Base-by-base conservation (phyloP, 1,139 yeast species). In the Zygosaccharomyces pseudobailii region DNA sequence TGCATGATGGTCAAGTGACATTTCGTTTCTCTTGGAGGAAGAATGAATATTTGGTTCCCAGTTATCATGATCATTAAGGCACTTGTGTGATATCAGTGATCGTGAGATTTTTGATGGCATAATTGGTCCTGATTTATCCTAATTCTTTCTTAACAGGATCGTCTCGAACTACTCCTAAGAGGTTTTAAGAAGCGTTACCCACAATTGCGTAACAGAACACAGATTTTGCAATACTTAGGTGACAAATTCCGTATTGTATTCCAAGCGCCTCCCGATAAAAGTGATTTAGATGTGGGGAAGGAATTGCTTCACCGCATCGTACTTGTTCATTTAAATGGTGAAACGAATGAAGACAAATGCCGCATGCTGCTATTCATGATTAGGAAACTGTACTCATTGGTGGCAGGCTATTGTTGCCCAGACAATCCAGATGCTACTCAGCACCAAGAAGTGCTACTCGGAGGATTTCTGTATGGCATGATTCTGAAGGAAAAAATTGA, bases 351-450 rank as follows among this genome's bases (percentile, higher is more conserved):
- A 44, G 97, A 89, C 66, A 92, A 92, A 70, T 89, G 87, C 69
- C 78, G 88, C 62, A 75, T 89, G 84, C 71, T 92, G 54, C 70
- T 90, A 53, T 92, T 90, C 70, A 92, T 92, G 97, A 83, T 92
- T 61, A 82, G 98, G 75, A 94, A 92, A 70, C 78, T 92, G 52
- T 94, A 94, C 67, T 78, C 97, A 0, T 76, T 94, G 56, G 97
- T 92, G 43, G 96, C 96, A 35, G 97, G 97, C 50, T 97, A 90
- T 64, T 90, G 97, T 70, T 75, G 92, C 50, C 94, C 97, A 22
- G 99, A 92, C 68, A 92, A 94, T 71, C 98, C 99, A 63, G 99
- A 92, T 83, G 95, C 97, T 37, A 88, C 97, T 7, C 98, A 94
- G 73, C 97, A 92, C 74, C 99, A 92, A 72, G 99, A 92, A 72